phyloP scores from a whole-genome alignment of 805 yeast genomes.

The Candida insectalens region DNA sequence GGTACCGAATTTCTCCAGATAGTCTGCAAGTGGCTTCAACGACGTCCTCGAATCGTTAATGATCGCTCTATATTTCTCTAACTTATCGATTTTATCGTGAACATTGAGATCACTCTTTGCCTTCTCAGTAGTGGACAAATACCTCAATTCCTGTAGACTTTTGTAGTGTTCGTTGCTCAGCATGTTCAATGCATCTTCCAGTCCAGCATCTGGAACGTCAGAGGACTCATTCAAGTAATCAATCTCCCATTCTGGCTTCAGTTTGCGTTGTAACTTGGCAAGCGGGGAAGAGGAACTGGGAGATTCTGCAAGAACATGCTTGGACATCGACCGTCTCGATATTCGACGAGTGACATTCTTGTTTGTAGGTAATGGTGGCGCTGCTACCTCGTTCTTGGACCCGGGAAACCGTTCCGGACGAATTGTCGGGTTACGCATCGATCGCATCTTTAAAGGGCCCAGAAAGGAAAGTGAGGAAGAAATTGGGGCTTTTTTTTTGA shows the following conservation, averaged over 20 bases:
- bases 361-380: not conserved
- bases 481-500: no score
- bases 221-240: slow-evolving; percentile 12
- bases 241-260: slow-evolving; percentile 22
- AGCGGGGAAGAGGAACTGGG: slow-evolving; percentile 1
- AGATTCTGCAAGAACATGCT: slow-evolving; percentile 8
- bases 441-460: no score
- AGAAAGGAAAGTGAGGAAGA: no score
- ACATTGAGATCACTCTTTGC: slow-evolving; percentile 6
- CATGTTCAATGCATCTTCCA: slow-evolving; percentile 7
- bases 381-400: not conserved
- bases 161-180: slow-evolving; percentile 4
- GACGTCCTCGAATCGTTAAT: slow-evolving; percentile 21
- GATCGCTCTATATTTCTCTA: slow-evolving; percentile 15
- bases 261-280: slow-evolving; percentile 8
- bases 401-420: slow-evolving; percentile 1
- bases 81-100: slow-evolving; percentile 14
- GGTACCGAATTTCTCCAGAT: slow-evolving; percentile 45
- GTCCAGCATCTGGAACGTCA: slow-evolving; percentile 9
- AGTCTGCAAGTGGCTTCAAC: slow-evolving; percentile 37
- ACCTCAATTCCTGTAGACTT: slow-evolving; percentile 17
- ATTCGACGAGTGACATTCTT: slow-evolving; percentile 4
- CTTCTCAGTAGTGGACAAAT: slow-evolving; percentile 11
- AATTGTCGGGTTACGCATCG: no score
- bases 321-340: slow-evolving; percentile 22